Evolutionary conservation across 2,329 filamentous ascomycete species (phyloP).

Genomic region (Acrocalymma vagum): DNA sequence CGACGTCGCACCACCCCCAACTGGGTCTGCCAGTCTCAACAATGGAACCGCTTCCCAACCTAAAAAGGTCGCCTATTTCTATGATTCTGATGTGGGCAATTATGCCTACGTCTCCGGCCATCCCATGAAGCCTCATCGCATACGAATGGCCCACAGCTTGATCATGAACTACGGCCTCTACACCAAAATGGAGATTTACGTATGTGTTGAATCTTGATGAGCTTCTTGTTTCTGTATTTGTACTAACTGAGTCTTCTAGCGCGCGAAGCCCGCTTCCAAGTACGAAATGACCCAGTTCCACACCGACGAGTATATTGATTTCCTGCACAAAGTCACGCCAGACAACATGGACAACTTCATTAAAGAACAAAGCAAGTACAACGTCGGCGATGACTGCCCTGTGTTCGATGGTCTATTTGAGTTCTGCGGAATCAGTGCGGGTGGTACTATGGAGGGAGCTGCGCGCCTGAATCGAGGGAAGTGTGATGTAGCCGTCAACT

Average conservation of each 20-base stretch:
- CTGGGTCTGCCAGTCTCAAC: conserved; percentile 15
- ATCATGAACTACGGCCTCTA: conserved; percentile 79
- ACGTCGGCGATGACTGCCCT: conserved; percentile 70
- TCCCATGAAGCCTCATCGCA: conserved; percentile 74
- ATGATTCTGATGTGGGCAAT: conserved; percentile 97
- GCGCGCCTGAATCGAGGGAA: conserved; percentile 73
- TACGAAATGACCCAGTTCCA: conserved; percentile 79
- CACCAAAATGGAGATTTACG: conserved; percentile 77
- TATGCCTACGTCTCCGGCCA: conserved; percentile 89
- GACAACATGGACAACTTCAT: conserved; percentile 97
- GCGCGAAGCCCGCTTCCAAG: conserved; percentile 63
- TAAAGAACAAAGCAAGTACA: conserved; percentile 85
- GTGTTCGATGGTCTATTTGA: conserved; percentile 76
- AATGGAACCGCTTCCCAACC: conserved; percentile 36
- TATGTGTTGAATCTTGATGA: conserved; percentile 44
- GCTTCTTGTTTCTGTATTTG: neutral
- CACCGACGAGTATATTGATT: conserved; percentile 77
- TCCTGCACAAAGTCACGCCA: conserved; percentile 86
- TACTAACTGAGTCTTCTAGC: conserved; percentile 34
- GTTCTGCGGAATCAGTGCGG: conserved; percentile 75
- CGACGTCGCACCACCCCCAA: neutral
- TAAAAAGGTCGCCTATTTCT: conserved; percentile 97
- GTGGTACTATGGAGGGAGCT: conserved; percentile 75
- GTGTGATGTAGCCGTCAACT: conserved; percentile 70
- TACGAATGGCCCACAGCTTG: conserved; percentile 70